Conservation (phyloP, 1,284 basidiomycete genomes). For the Xerocomus amazonicus region DNA sequence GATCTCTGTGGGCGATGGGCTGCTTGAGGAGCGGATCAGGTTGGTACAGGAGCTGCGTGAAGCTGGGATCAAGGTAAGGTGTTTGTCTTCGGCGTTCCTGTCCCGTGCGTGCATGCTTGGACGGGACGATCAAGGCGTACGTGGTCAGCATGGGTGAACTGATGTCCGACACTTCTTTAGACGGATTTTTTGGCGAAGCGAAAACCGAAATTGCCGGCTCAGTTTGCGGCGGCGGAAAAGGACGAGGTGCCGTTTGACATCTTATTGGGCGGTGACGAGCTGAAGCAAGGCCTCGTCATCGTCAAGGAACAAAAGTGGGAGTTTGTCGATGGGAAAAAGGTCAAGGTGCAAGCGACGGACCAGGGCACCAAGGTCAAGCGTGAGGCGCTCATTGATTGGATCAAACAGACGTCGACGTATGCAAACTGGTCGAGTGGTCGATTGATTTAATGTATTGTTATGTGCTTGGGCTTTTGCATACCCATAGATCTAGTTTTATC, state of each 20-base stretch:
- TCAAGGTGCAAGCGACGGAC: constrained; percentile 61
- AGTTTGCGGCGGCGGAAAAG: constrained; percentile 90
- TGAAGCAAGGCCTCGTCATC: constrained; percentile 78
- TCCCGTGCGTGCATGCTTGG: background rate
- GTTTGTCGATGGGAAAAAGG: constrained; percentile 69
- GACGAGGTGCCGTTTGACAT: constrained; percentile 92
- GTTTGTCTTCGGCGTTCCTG: too few relatives aligned
- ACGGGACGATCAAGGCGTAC: too few relatives aligned
- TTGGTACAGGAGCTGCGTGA: constrained; percentile 83
- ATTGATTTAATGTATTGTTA: constrained; percentile 34
- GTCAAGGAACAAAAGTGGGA: constrained; percentile 93
- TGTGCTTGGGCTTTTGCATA: background rate
- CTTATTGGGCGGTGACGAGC: constrained; percentile 85
- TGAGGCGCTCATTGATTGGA: constrained; percentile 67
- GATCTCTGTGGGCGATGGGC: constrained; percentile 88
- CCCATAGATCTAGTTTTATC: background rate
- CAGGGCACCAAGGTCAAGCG: constrained; percentile 70
- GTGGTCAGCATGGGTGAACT: too few relatives aligned
- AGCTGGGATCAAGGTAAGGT: constrained; percentile 79
- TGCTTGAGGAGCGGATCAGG: constrained; percentile 83
- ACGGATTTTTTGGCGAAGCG: constrained; percentile 92
- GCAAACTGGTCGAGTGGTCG: constrained; percentile 46
- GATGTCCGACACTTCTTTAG: constrained; percentile 40
- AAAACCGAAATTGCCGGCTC: constrained; percentile 83
- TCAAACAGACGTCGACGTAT: constrained; percentile 50